phyloP scores from a whole-genome alignment of 371 early-diverging fungal genomes.

The Mycotypha africana region DNA sequence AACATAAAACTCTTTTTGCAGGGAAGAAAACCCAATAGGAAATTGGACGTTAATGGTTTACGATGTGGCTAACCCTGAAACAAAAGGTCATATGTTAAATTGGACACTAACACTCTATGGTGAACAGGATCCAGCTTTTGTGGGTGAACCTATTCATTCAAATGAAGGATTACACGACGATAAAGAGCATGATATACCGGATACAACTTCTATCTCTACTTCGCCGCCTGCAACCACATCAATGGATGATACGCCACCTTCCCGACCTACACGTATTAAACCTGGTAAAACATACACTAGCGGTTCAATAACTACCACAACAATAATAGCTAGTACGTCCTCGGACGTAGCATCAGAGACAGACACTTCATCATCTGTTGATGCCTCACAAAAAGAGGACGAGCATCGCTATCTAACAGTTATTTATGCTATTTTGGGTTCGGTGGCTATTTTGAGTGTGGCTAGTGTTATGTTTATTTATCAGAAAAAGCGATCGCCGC shows the following conservation, averaged over 20 bases:
- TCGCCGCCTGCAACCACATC: neutral
- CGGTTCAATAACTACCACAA: neutral
- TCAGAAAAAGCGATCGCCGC: slow-evolving; percentile 11
- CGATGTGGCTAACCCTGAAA: slow-evolving; percentile 40
- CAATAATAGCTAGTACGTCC: neutral
- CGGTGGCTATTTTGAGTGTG: slow-evolving; percentile 12
- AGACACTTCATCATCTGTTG: neutral
- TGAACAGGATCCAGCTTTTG: slow-evolving; percentile 34
- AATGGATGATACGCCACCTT: slow-evolving; percentile 7
- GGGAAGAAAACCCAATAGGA: slow-evolving; percentile 84
- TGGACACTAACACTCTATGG: slow-evolving; percentile 72
- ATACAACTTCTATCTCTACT: neutral
- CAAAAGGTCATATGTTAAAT: slow-evolving; percentile 44
- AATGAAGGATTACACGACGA: slow-evolving; percentile 6
- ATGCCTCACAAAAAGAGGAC: neutral
- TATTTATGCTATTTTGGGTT: slow-evolving; percentile 12
- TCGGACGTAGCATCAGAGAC: too few species aligned
- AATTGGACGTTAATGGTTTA: slow-evolving; percentile 76
- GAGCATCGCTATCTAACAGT: slow-evolving; percentile 1
- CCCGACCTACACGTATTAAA: slow-evolving; percentile 22
- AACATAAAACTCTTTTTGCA: neutral
- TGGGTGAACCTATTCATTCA: slow-evolving; percentile 23
- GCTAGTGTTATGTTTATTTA: slow-evolving; percentile 8
- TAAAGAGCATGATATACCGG: slow-evolving; percentile 7
- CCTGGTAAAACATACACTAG: neutral